These are phyloP conservation scores for Graphilbum sp. DNA, from an alignment of 2,329 filamentous ascomycete genomes.

Conservation along the genomic window DNA sequence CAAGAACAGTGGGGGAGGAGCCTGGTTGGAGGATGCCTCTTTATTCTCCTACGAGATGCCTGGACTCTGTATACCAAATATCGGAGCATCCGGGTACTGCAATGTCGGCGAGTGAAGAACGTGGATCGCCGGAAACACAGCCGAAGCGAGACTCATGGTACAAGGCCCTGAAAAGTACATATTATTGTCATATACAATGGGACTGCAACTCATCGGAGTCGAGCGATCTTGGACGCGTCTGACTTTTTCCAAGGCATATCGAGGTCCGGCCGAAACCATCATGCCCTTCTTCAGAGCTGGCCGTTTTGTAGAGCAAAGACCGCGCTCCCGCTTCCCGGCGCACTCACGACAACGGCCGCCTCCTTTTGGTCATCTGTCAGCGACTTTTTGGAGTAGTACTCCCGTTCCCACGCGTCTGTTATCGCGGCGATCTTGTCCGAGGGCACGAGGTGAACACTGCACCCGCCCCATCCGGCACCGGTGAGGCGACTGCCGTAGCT, in stretches of 20 bases:
- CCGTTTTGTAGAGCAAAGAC: too few relatives aligned
- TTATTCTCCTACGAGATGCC: conserved; percentile 64
- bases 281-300: too few relatives aligned
- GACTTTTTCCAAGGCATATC: too few relatives aligned
- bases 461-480: conserved; percentile 93
- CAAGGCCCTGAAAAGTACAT: background rate
- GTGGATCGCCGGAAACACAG: conserved; percentile 16
- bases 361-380: conserved; percentile 55
- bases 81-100: conserved; percentile 38
- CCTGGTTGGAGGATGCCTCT: conserved; percentile 73
- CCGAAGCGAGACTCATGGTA: background rate
- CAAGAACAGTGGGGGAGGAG: conserved; percentile 81
- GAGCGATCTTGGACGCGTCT: too few relatives aligned
- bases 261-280: too few relatives aligned
- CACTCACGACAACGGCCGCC: conserved; percentile 74
- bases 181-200: too few relatives aligned
- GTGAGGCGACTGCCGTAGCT: conserved; percentile 76
- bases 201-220: too few relatives aligned
- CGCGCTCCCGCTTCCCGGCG: conserved; percentile 61
- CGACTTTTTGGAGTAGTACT: conserved; percentile 62
- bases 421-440: conserved; percentile 67
- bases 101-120: conserved; percentile 37
- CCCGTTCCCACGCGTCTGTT: conserved; percentile 56
- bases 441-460: conserved; percentile 83
- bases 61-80: conserved; percentile 48